phyloP scores from a whole-genome alignment of 2,329 filamentous ascomycete species.

The Xylariaceae sp. region DNA sequence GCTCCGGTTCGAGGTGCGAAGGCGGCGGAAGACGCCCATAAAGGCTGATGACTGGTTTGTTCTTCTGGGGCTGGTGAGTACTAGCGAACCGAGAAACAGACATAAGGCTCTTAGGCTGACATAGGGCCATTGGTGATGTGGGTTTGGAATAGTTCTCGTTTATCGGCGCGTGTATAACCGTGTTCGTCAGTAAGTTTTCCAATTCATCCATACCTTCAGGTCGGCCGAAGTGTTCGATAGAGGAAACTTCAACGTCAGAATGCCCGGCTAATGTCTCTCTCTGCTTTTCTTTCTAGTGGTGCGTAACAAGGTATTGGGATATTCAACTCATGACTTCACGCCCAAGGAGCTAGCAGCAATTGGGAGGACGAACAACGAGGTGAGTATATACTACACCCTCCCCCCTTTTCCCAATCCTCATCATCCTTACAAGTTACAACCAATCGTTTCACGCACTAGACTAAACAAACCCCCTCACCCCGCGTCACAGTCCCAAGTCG shows the following conservation, averaged over 20 bases:
- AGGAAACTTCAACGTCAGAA: no score
- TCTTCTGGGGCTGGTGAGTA: slow-evolving; percentile 11
- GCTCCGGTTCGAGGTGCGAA: slow-evolving; percentile 15
- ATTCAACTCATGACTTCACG: slow-evolving; percentile 11
- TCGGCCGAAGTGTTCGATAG: no score
- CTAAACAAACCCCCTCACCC: background rate
- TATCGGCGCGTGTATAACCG: slow-evolving; percentile 5
- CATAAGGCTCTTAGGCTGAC: background rate
- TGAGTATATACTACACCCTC: background rate
- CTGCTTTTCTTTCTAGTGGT: slow-evolving; percentile 6
- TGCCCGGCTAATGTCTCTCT: no score
- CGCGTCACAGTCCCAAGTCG: slow-evolving; percentile 10
- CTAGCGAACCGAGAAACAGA: background rate
- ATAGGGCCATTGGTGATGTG: no score
- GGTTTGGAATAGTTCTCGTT: slow-evolving; percentile 12
- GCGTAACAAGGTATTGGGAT: slow-evolving; percentile 11
- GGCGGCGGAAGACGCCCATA: slow-evolving; percentile 8
- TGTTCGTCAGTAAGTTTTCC: slow-evolving; percentile 6
- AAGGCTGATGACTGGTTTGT: slow-evolving; percentile 17
- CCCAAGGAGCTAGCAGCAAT: slow-evolving; percentile 3
- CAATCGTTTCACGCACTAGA: background rate
- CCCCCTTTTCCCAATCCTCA: no score
- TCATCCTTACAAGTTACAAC: no score
- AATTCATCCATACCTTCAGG: background rate
- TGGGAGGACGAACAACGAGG: slow-evolving; percentile 4